Percentiles rank a stretch among this genome's conserved stretches.
phyloP scores from a whole-genome alignment of 768 basidiomycete species.

The Epithele typhae region DNA sequence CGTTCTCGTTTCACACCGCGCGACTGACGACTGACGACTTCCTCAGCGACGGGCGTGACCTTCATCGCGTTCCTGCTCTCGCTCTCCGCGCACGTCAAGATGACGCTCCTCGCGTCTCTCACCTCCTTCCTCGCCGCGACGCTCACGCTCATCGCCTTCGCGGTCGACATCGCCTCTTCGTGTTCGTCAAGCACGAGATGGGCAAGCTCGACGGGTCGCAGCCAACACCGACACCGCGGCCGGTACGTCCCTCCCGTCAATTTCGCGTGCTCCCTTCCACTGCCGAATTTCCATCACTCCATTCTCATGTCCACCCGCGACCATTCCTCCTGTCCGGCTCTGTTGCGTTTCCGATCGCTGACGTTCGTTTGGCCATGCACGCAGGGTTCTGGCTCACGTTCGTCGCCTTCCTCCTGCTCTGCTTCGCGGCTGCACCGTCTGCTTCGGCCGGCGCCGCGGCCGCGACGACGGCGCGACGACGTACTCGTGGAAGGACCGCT shows the following conservation, averaged over 20 bases:
- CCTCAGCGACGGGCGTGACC: conserved; percentile 45
- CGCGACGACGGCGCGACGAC: conserved; percentile 39
- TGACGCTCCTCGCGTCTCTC: conserved; percentile 41
- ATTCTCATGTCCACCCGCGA: no score
- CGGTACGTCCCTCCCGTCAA: conserved; percentile 39
- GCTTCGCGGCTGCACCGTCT: conserved; percentile 63
- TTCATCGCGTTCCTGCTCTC: conserved; percentile 62
- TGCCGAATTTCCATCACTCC: no score
- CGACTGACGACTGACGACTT: neutral
- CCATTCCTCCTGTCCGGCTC: no score
- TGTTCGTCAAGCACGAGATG: conserved; percentile 55
- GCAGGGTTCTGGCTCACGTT: conserved; percentile 77
- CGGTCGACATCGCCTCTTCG: conserved; percentile 75
- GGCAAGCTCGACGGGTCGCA: conserved; percentile 40
- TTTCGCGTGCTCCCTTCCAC: neutral
- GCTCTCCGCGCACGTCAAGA: conserved; percentile 50
- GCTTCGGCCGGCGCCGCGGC: conserved; percentile 58
- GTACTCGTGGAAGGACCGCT: conserved; percentile 32
- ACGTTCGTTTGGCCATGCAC: neutral
- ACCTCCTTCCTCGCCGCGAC: conserved; percentile 63
- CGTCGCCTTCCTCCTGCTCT: conserved; percentile 55
- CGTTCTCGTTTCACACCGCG: neutral
- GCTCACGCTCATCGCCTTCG: conserved; percentile 68
- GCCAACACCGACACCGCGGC: conserved; percentile 53
- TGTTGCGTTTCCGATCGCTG: no score